Base-by-base conservation (phyloP, 192 early-diverging fungal species). In the Linnemannia schmuckeri region DNA sequence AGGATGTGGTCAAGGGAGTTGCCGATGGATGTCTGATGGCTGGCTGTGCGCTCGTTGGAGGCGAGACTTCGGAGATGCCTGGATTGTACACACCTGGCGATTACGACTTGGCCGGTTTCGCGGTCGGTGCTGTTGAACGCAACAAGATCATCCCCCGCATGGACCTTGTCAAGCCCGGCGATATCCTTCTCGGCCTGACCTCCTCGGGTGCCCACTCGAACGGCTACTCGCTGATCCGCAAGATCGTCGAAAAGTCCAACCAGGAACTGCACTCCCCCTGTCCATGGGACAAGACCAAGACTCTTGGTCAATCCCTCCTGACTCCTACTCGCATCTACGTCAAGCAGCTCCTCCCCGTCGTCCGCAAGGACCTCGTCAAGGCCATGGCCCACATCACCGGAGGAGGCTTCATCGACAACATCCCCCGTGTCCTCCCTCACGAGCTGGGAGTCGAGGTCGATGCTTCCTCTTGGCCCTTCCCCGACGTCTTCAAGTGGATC, bases 31-130 rank as follows among this genome's bases (percentile, higher is more conserved):
- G 99, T 89, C 81, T 93, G 46, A 90, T 97, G 77, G 92, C 97
- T 7, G 96, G 96, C 27, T 97, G 97, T 76, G 99, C 99, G 55
- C 94, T 99, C 75, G 94, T 99, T 76, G 99, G 99, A 78, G 99
- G 99, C 42, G 99, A 99, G 91, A 99, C 99, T 30, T 96, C 99
- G 13, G 99, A 99, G 85, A 99, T 99, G 99, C 99, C 99, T 18
- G 97, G 98, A 66, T 92, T 99, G 80, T 99, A 99, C 82, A 82
- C 92, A 37, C 81, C 88, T 69, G 89, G 97, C 37, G 96, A 96
- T 80, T 96, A 96, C 79, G 99, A 99, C 85, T 93, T 97, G 33
- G 99, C 99, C 40, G 99, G 99, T 37, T 99, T 99, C 86, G 96
- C 97, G 8, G 97, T 99, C 27, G 99, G 98, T 70, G 98, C 97